Base-by-base conservation (phyloP, 805 yeast species). In the Metschnikowia hibisci region DNA sequence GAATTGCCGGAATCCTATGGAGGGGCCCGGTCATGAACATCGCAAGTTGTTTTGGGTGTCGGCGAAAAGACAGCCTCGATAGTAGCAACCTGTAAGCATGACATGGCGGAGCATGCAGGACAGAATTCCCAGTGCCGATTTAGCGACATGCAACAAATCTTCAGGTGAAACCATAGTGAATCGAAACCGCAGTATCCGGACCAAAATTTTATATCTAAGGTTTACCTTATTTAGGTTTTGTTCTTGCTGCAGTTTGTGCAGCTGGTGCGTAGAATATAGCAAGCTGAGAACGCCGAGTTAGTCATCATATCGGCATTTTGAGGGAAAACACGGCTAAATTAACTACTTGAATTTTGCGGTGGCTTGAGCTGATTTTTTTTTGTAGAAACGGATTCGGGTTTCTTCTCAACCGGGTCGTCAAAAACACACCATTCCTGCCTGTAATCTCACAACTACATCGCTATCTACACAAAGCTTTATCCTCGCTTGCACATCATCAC, bases 361-460 rank as follows among this genome's bases (percentile, higher is more conserved):
- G 23, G 23, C 23, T 20, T 20, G 23, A 8, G 23, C 23, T 20
- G n/a, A n/a, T 20, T 20, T 8, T 20, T 20, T 20, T 20, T 20
- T 20, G 23, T 20, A 20, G 8, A 20, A 20, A 2, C 23, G 23
- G 23, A 8, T 20, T 3, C 23, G 23, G 22, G 23, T 6, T 3
- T 20, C 23, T 35, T 35, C 32, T 27, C 32, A 35, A 35, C 16
- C 7, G 26, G 27, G 32, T 27, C 32, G 4, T 12, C n/a, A 25
- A 35, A 34, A 35, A 35, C 39, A 35, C 20, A 10, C 31, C 39
- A 31, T 23, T 35, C 39, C 39, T 35, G 39, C 32, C 28, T 35
- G 31, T 35, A 35, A 26, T 15, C 32, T 11, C 39, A 16, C 14
- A 26, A 34, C 38, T 25, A 34, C 38, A 35, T 27, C 31, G 27